Evolutionary conservation across 83 land plant genomes (phyloP).

Genomic region (Thuja plicata): DNA sequence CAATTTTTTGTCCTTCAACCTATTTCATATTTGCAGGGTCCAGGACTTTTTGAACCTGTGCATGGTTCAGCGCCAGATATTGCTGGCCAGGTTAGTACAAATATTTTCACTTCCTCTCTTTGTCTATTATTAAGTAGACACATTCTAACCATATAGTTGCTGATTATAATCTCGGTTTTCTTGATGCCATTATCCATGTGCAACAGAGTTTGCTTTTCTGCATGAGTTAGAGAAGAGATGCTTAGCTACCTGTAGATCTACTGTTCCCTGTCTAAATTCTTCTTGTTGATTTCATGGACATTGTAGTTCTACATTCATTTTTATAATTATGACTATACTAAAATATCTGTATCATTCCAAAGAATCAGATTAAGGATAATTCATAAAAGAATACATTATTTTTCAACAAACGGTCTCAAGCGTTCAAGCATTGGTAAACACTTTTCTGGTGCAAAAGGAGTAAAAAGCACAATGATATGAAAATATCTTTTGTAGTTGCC

Average conservation of each 20-base stretch:
- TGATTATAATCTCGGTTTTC: background rate
- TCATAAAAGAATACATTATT: background rate
- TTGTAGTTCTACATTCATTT: background rate
- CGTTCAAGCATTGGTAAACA: background rate
- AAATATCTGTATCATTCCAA: background rate
- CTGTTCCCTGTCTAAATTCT: background rate
- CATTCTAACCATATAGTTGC: background rate
- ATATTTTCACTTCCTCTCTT: background rate
- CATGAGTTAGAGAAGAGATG: background rate
- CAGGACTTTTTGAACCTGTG: conserved; percentile 97
- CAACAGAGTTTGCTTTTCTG: background rate
- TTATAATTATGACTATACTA: background rate
- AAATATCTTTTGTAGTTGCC: background rate
- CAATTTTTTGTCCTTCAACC: background rate
- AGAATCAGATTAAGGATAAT: background rate
- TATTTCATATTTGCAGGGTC: conserved; percentile 57
- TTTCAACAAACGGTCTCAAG: background rate
- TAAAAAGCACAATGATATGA: background rate
- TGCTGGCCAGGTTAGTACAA: conserved; percentile 80
- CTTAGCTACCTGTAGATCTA: background rate
- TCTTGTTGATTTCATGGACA: background rate
- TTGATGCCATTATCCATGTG: background rate
- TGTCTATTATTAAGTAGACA: background rate
- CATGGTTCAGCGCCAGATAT: conserved; percentile 99
- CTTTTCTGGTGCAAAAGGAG: background rate